Base-by-base conservation (phyloP, 106 monocot genomes). In the Iris macrosiphon region DNA sequence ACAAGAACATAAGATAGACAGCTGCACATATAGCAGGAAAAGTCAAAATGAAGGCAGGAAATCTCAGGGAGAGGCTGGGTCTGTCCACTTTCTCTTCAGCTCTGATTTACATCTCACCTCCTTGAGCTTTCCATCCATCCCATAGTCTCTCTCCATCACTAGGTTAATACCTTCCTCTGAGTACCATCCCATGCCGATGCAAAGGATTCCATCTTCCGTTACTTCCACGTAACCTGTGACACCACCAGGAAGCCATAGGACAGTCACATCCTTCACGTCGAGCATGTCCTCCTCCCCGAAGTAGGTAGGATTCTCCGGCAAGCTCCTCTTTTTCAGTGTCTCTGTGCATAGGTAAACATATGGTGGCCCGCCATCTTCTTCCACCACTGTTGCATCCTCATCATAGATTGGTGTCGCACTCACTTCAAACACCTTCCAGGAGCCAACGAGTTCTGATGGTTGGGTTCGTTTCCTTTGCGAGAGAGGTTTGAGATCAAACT, bases 131-230 rank as follows among this genome's bases (percentile, higher is more conserved):
- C 98, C 98, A 81, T 98, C 98, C 27, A 59, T 78, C 13, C 78
- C 98, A 62, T 98, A 98, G 45, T 98, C 98, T 66, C 98, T 87
- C 72, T 98, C 98, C 98, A 98, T 98, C 37, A 91, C 98, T 56
- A 98, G 80, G 63, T 91, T 98, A 25, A 84, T 60, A 25, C 98
- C 98, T 62, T 98, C 98, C 14, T 98, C 76, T 1, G 91, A 91
- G 57, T 91, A 98, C 98, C 98, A 98, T 22, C 98, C 87, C 21
- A 87, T 69, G 0, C 98, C 98, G 2, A 98, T 78, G 30, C 87
- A 91, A 28, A 98, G 75, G 8, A 72, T 56, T 9, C 98, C 98
- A 20, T 98, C 91, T 39, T 78, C 66, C 1, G 57, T 65, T 27
- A 98, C 91, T 65, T 98, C 91, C 19, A 91, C 98, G 52, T 91